Base-by-base conservation (phyloP, 768 basidiomycete species). In the Tulasnella sp. region DNA sequence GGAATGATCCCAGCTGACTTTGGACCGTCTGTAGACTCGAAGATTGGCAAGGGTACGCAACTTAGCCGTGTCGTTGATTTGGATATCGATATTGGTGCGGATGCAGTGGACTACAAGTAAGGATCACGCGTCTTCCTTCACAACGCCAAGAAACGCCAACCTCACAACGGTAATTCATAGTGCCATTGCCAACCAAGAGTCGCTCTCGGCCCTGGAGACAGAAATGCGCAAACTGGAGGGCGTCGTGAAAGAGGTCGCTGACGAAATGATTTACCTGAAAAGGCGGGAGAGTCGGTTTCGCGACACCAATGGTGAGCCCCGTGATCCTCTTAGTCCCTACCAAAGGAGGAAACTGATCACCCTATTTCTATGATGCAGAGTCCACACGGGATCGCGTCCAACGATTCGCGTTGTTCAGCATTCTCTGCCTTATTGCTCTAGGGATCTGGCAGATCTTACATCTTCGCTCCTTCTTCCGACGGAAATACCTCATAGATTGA, bases 141-240 rank as follows among this genome's bases (percentile, higher is more conserved):
- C 41, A 44, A 47, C 29, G 29, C 23, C 55, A 23, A n/a, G n/a
- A n/a, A n/a, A n/a, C n/a, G n/a, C n/a, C 41, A 30, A 17, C 27
- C 21, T n/a, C 19, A 24, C 21, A 43, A 17, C 27, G 4, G 24
- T n/a, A n/a, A n/a, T n/a, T n/a, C n/a, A n/a, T 68, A 96, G 93
- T 67, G 96, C 96, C 24, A 99, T 98, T 70, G 96, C 96, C 9
- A 97, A 96, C 73, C 94, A 97, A 70, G 96, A 99, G 70, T 93
- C 90, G 0, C 77, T 98, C 0, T 96, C 92, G 4, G 88, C 87
- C 0, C 80, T 99, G 19, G 96, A 99, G 73, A 94, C 91, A 0
- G 96, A 98, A 72, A 97, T 98, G 94, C 83, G 93, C 42, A 98
- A 98, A 68, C 77, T 99, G 2, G 96, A 99, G 70, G 94, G 91